Evolutionary conservation across 805 yeast genomes (phyloP).

Genomic region (Lachancea fermentati): DNA sequence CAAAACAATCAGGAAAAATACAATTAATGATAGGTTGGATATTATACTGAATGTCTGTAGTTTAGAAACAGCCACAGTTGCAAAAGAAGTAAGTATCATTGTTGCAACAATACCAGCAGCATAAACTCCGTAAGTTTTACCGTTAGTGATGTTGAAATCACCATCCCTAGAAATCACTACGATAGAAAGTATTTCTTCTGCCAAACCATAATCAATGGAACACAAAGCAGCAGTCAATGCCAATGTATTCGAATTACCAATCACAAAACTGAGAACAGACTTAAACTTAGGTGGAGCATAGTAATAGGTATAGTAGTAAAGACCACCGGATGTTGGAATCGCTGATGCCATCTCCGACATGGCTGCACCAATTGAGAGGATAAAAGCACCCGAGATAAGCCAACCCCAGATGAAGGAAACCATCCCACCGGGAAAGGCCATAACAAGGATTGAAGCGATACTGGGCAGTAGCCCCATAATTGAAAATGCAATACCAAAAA

Average conservation of each 20-base stretch:
- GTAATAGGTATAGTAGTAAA: conserved; percentile 54
- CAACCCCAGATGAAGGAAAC: conserved; percentile 63
- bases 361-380: conserved; percentile 45
- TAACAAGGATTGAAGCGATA: conserved; percentile 43
- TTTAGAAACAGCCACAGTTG: conserved; percentile 47
- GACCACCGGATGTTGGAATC: conserved; percentile 63
- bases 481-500: conserved; percentile 66
- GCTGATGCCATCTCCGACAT: conserved; percentile 57
- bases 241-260: conserved; percentile 55
- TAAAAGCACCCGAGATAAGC: conserved; percentile 44
- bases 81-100: conserved; percentile 43
- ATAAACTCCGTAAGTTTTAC: conserved; percentile 52
- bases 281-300: conserved; percentile 47
- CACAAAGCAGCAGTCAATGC: conserved; percentile 57
- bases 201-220: conserved; percentile 56
- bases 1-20: conserved; percentile 49
- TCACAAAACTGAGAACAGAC: conserved; percentile 46
- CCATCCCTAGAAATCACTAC: conserved; percentile 43
- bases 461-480: conserved; percentile 57
- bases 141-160: conserved; percentile 43
- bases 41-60: conserved; percentile 51
- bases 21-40: conserved; percentile 44
- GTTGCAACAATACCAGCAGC: conserved; percentile 50
- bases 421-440: conserved; percentile 51
- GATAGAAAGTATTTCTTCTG: conserved; percentile 47